Percentiles rank a stretch among this genome's conserved stretches.
Evolutionary conservation across 768 basidiomycete species (phyloP).

Genomic region (Pleurotus tuoliensis): DNA sequence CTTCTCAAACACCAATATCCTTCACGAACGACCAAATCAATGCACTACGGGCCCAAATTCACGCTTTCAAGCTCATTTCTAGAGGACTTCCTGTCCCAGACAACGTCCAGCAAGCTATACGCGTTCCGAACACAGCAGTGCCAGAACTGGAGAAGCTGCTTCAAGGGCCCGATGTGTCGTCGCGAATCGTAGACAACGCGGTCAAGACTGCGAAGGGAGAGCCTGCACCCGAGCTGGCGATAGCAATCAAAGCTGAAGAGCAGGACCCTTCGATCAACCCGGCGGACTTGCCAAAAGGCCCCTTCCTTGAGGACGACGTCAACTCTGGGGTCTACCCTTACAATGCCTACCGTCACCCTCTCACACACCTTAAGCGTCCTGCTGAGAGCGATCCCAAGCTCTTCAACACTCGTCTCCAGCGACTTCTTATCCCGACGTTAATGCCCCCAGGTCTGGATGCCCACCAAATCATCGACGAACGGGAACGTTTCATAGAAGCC

Average conservation of each 20-base stretch:
- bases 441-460: constrained; percentile 93
- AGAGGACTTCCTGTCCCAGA: constrained; percentile 68
- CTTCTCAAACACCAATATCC: constrained; percentile 71
- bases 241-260: constrained; percentile 53
- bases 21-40: constrained; percentile 75
- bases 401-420: constrained; percentile 71
- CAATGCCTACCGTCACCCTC: constrained; percentile 85
- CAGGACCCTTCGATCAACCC: constrained; percentile 42
- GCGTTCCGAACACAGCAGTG: constrained; percentile 56
- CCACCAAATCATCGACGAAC: constrained; percentile 85
- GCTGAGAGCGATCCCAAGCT: constrained; percentile 55
- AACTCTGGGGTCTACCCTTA: constrained; percentile 86
- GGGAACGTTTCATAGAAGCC: constrained; percentile 87
- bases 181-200: constrained; percentile 68
- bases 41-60: constrained; percentile 77
- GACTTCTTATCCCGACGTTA: constrained; percentile 81
- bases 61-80: constrained; percentile 72
- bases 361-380: constrained; percentile 71
- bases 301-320: constrained; percentile 75
- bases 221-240: neutral
- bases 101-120: constrained; percentile 64
- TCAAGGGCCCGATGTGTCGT: constrained; percentile 53
- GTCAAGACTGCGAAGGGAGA: constrained; percentile 65
- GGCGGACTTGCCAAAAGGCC: constrained; percentile 65
- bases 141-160: constrained; percentile 64